These are phyloP conservation scores for Chimonanthus salicifolius DNA, from an alignment of 164 flowering plant species.

Conservation along the genomic window DNA sequence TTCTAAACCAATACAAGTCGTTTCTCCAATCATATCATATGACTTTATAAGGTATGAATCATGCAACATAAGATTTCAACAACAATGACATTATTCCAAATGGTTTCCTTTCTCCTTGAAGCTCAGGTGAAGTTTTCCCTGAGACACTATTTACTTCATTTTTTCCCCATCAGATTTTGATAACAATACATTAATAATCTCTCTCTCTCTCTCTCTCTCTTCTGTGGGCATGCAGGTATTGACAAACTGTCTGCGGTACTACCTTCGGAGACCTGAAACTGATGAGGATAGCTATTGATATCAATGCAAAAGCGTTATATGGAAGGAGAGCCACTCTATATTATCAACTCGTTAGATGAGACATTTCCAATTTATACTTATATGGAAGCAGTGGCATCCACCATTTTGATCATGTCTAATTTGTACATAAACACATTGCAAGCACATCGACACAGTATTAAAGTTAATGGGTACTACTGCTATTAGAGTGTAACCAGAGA, in stretches of 20 bases:
- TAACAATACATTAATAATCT: not conserved
- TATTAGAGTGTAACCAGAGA: no score
- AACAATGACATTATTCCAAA: not conserved
- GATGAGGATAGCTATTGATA: conserved; percentile 68
- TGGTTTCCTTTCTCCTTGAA: not conserved
- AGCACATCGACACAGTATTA: not conserved
- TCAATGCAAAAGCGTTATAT: not conserved
- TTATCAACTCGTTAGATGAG: not conserved
- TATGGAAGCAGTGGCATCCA: not conserved
- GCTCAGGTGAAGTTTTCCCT: not conserved
- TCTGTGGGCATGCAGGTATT: conserved; percentile 53
- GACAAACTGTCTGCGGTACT: conserved; percentile 83
- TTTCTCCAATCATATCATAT: not conserved
- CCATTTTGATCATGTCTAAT: not conserved
- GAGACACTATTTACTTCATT: not conserved
- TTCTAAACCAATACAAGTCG: no score
- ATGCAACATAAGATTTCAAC: not conserved
- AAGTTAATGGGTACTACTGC: no score
- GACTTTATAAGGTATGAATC: not conserved
- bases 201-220: conserved; percentile 6
- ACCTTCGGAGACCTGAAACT: conserved; percentile 50
- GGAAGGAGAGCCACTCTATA: conserved; percentile 8
- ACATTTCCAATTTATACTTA: not conserved
- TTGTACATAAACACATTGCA: not conserved
- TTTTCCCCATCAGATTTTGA: not conserved